These are phyloP conservation scores for Neurospora discreta DNA, from an alignment of 495 filamentous ascomycete genomes.

Conservation along the genomic window DNA sequence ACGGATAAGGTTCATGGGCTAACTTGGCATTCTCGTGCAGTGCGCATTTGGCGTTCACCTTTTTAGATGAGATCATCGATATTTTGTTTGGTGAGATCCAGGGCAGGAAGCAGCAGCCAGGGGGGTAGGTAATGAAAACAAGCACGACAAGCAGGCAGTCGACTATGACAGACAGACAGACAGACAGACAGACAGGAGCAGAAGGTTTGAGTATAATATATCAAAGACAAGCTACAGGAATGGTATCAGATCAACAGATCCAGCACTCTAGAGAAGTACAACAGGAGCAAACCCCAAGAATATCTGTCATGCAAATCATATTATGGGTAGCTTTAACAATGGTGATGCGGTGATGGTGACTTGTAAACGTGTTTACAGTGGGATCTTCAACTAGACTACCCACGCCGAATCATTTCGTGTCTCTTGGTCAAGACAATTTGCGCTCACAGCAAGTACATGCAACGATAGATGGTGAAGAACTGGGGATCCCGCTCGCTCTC, in stretches of 20 bases:
- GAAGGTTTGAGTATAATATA: background rate
- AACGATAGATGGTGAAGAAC: slow-evolving; percentile 14
- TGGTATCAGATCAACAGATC: background rate
- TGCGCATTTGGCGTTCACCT: slow-evolving; percentile 64
- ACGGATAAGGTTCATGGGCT: background rate
- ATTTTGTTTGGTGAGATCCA: slow-evolving; percentile 50
- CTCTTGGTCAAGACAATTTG: background rate
- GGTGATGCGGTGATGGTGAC: background rate
- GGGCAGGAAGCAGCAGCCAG: background rate
- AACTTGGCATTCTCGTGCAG: slow-evolving; percentile 26
- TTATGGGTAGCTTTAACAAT: background rate
- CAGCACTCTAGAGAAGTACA: background rate
- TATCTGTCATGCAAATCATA: background rate
- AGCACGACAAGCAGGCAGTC: background rate
- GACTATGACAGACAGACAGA: background rate
- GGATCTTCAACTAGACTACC: background rate
- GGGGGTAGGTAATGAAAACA: background rate
- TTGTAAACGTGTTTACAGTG: background rate
- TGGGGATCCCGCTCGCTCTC: slow-evolving; percentile 42
- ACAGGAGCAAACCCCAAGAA: background rate
- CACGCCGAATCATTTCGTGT: background rate
- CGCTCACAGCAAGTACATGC: background rate
- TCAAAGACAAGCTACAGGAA: background rate
- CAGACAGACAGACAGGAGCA: background rate
- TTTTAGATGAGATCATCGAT: slow-evolving; percentile 68